These are phyloP conservation scores for Chaetomium olivaceum DNA, from an alignment of 2,329 filamentous ascomycete genomes.

Conservation along the genomic window DNA sequence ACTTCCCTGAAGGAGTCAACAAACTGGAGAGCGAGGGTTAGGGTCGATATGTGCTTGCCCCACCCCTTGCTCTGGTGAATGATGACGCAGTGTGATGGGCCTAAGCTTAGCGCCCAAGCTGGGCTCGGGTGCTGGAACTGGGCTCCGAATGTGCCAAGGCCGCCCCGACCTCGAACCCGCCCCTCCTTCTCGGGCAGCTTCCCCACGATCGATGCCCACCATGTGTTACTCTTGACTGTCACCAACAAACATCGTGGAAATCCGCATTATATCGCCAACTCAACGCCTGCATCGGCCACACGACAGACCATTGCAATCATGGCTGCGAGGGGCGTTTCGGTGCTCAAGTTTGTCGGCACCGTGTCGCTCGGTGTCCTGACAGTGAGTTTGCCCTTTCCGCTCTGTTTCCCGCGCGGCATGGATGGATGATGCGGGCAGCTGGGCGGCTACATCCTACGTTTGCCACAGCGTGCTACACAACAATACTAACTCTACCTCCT, in stretches of 20 bases:
- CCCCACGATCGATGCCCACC: neutral
- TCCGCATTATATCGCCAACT: constrained; percentile 18
- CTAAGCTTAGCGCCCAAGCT: constrained; percentile 7
- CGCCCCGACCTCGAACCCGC: neutral
- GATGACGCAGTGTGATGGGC: constrained; percentile 22
- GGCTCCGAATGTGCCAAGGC: constrained; percentile 11
- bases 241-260: neutral
- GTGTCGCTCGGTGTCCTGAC: constrained; percentile 85
- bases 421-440: constrained; percentile 1
- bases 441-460: neutral
- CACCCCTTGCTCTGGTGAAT: neutral
- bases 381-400: constrained; percentile 55
- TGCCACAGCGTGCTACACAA: neutral
- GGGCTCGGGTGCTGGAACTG: no score
- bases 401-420: constrained; percentile 15
- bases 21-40: constrained; percentile 1
- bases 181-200: neutral
- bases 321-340: constrained; percentile 68
- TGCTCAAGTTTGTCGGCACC: constrained; percentile 91
- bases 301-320: constrained; percentile 47
- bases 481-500: constrained; percentile 13
- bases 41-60: neutral
- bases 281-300: constrained; percentile 27
- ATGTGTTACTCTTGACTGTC: constrained; percentile 4
- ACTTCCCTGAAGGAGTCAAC: neutral